Conservation (phyloP, 1,284 basidiomycete species). For the Rhodotorula glutinis region DNA sequence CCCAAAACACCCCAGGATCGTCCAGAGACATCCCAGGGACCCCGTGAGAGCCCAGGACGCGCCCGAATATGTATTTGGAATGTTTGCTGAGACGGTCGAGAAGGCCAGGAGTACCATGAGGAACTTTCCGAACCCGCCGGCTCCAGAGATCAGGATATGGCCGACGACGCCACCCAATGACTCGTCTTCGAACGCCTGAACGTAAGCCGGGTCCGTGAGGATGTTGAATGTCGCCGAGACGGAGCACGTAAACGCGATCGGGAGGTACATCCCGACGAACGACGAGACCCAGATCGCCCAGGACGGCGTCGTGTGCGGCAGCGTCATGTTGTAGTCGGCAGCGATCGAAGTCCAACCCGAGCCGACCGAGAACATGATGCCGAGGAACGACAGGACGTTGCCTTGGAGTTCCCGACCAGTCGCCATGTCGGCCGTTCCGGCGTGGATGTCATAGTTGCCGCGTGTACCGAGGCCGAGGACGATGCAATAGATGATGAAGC, state of each 20-base stretch:
- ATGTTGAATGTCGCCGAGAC: slow-evolving; percentile 55
- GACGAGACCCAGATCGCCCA: slow-evolving; percentile 49
- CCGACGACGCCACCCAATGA: slow-evolving; percentile 54
- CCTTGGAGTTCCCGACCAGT: slow-evolving; percentile 52
- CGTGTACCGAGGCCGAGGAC: slow-evolving; percentile 56
- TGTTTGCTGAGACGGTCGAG: slow-evolving; percentile 48
- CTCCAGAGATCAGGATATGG: slow-evolving; percentile 49
- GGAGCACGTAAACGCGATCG: slow-evolving; percentile 58
- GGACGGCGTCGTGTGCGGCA: slow-evolving; percentile 37
- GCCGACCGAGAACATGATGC: slow-evolving; percentile 33
- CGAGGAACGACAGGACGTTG: slow-evolving; percentile 57
- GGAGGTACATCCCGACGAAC: slow-evolving; percentile 60
- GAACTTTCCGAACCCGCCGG: slow-evolving; percentile 58
- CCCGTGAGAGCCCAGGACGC: background rate
- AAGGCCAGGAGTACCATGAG: slow-evolving; percentile 60
- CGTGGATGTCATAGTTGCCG: slow-evolving; percentile 55
- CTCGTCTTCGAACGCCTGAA: slow-evolving; percentile 54
- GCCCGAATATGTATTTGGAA: slow-evolving; percentile 4
- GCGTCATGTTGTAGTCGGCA: slow-evolving; percentile 34
- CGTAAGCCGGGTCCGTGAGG: slow-evolving; percentile 57
- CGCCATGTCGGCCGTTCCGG: slow-evolving; percentile 54
- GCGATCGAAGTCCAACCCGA: slow-evolving; percentile 32
- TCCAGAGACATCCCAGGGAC: too few relatives aligned
- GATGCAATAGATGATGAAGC: slow-evolving; percentile 56
- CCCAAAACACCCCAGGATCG: too few relatives aligned